phyloP scores from a whole-genome alignment of 345 rosid genomes.

The Boechera retrofracta region DNA sequence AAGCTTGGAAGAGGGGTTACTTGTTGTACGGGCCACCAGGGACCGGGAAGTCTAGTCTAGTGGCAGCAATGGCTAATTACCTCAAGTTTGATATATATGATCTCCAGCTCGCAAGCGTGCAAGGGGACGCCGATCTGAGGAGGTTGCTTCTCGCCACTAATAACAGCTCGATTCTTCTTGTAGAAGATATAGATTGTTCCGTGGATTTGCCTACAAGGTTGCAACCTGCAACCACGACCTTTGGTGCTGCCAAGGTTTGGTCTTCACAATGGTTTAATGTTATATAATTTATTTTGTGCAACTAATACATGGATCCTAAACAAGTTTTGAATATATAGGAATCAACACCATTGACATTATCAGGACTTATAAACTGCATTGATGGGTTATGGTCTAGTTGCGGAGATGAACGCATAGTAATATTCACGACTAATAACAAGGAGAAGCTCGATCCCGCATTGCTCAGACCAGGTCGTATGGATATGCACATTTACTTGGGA shows the following conservation, averaged over 20 bases:
- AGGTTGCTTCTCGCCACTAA: constrained; percentile 45
- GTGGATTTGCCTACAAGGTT: constrained; percentile 42
- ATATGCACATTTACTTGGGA: constrained; percentile 74
- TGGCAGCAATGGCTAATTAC: constrained; percentile 71
- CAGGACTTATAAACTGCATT: constrained; percentile 65
- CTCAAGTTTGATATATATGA: constrained; percentile 63
- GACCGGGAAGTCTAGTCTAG: constrained; percentile 71
- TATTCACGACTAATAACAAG: constrained; percentile 72
- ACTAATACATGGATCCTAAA: constrained; percentile 7
- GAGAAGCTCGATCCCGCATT: constrained; percentile 71
- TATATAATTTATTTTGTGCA: neutral
- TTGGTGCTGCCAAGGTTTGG: constrained; percentile 30
- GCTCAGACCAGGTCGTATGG: constrained; percentile 74
- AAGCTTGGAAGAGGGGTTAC: constrained; percentile 70
- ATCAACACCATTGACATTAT: constrained; percentile 47
- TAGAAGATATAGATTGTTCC: constrained; percentile 68
- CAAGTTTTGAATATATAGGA: constrained; percentile 3
- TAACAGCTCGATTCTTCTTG: constrained; percentile 57
- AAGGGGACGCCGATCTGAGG: constrained; percentile 50
- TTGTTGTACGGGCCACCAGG: constrained; percentile 71
- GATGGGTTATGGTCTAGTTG: constrained; percentile 77
- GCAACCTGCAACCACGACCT: constrained; percentile 3
- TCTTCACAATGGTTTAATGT: neutral
- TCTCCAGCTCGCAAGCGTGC: constrained; percentile 52
- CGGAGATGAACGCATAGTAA: constrained; percentile 67